These are phyloP conservation scores for Leptosphaerulina australis DNA, from an alignment of 2,329 filamentous ascomycete species.

Conservation along the genomic window DNA sequence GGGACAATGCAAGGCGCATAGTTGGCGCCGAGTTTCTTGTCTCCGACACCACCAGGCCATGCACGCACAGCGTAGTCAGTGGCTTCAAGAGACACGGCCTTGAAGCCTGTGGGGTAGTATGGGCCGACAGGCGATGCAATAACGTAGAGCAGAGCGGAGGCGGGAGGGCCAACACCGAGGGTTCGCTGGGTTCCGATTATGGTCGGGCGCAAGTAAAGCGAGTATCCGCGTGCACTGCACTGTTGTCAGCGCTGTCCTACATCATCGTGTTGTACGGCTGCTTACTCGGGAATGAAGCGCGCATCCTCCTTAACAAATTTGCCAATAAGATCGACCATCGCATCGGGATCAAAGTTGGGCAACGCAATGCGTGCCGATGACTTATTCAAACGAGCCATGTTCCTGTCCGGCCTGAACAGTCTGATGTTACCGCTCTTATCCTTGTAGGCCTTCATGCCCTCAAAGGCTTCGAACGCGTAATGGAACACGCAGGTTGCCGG, in stretches of 20 bases:
- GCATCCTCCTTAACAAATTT: conserved; percentile 80
- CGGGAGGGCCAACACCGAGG: conserved; percentile 88
- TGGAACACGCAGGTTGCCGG: conserved; percentile 97
- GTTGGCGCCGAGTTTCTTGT: conserved; percentile 98
- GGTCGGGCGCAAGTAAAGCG: conserved; percentile 91
- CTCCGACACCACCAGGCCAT: conserved; percentile 96
- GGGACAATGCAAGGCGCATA: conserved; percentile 99
- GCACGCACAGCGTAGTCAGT: conserved; percentile 96
- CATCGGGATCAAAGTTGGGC: conserved; percentile 77
- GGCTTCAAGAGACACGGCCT: conserved; percentile 92
- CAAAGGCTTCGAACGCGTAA: conserved; percentile 97
- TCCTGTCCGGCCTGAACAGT: conserved; percentile 92
- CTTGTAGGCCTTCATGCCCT: conserved; percentile 99
- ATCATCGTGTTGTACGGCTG: too few relatives aligned
- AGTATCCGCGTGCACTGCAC: conserved; percentile 74
- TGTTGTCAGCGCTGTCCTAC: conserved; percentile 21
- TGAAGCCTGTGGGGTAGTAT: conserved; percentile 98
- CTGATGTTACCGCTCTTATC: conserved; percentile 78
- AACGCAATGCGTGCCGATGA: conserved; percentile 90
- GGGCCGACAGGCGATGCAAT: conserved; percentile 96
- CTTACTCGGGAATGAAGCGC: conserved; percentile 83
- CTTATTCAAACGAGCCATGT: conserved; percentile 94
- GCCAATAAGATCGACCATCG: conserved; percentile 80
- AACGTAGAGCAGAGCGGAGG: conserved; percentile 88
- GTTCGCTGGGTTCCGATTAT: conserved; percentile 97